Evolutionary conservation across 83 land plant species (phyloP).

Genomic region (Picea abies): DNA sequence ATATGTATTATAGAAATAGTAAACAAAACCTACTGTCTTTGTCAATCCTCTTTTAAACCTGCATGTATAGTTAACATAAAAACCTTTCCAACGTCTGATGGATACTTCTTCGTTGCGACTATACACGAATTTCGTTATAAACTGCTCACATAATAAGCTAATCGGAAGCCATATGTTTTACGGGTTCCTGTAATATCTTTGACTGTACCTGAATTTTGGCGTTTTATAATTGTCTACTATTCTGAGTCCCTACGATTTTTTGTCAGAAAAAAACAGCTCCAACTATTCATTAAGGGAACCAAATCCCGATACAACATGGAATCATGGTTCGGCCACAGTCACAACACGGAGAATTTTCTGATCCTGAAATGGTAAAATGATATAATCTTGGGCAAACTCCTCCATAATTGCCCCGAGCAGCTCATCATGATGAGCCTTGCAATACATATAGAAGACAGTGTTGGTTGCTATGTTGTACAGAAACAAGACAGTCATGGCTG

Average conservation of each 20-base stretch:
- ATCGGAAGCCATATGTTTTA: background rate
- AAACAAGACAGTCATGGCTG: slow-evolving; percentile 19
- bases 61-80: background rate
- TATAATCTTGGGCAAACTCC: slow-evolving; percentile 43
- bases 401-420: slow-evolving; percentile 32
- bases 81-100: background rate
- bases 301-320: background rate
- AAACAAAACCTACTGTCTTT: background rate
- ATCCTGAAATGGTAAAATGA: slow-evolving; percentile 18
- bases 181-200: background rate
- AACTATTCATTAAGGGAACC: no score
- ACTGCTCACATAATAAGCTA: background rate
- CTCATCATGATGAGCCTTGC: slow-evolving; percentile 44
- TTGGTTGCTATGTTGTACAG: slow-evolving; percentile 24
- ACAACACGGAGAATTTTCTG: no score
- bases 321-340: background rate
- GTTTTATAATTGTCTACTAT: no score
- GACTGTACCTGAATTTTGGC: background rate
- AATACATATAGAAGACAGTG: slow-evolving; percentile 42
- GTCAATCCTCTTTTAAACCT: background rate
- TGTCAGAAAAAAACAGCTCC: no score
- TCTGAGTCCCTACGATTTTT: no score
- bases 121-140: background rate
- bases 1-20: background rate
- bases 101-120: background rate